Percentiles rank a stretch among this genome's conserved stretches.
These are phyloP conservation scores for Pyracantha coccinea DNA, from an alignment of 331 rosid species.

Conservation along the genomic window DNA sequence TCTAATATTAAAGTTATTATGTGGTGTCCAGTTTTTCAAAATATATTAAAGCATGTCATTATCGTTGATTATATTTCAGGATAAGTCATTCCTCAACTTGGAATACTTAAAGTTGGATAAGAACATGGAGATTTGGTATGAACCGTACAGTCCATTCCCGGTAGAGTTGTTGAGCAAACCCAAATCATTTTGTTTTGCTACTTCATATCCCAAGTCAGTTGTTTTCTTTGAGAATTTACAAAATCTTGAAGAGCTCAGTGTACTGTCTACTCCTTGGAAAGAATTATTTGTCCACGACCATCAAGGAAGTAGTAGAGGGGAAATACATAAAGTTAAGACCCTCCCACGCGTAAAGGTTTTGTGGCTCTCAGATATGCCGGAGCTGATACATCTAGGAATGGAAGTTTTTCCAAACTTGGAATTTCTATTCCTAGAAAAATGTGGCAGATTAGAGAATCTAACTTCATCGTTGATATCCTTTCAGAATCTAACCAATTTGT, in stretches of 20 bases:
- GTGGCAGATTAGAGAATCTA: background rate
- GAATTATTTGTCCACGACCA: background rate
- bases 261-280: background rate
- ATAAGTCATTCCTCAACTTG: background rate
- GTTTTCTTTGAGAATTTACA: no score
- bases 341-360: background rate
- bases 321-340: no score
- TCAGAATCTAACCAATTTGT: background rate
- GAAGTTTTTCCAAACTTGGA: background rate
- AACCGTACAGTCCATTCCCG: background rate
- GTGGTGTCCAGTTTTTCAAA: no score
- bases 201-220: background rate
- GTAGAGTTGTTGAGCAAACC: background rate
- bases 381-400: background rate
- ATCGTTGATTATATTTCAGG: background rate
- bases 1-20: no score
- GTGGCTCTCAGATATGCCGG: accelerated
- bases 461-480: background rate
- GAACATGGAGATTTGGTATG: background rate
- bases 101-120: accelerated
- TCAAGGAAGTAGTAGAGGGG: background rate
- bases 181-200: accelerated
- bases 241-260: accelerated
- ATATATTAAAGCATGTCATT: no score
- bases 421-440: accelerated